Conservation (phyloP, 129 eudicot genomes). For the Flaveria robusta region DNA sequence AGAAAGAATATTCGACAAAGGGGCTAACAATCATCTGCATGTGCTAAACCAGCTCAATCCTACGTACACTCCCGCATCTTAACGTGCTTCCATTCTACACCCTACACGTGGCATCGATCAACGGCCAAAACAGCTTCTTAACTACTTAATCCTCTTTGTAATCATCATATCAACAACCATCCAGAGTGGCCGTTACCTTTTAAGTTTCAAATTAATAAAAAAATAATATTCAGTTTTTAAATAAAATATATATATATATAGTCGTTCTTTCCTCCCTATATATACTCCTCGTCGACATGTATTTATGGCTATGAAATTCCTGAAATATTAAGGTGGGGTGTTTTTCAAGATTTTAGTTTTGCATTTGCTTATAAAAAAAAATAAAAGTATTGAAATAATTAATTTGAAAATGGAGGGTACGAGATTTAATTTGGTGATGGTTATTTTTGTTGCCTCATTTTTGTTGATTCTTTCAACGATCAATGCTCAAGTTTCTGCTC, state of each 20-base stretch:
- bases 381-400: background rate
- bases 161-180: slow-evolving; percentile 29
- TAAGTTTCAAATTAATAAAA: slow-evolving; percentile 1
- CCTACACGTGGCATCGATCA: slow-evolving; percentile 56
- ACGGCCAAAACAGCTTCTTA: slow-evolving; percentile 18
- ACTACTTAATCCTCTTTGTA: slow-evolving; percentile 6
- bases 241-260: background rate
- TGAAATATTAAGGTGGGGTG: background rate
- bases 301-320: slow-evolving; percentile 11
- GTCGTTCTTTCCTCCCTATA: slow-evolving; percentile 20
- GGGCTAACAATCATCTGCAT: slow-evolving; percentile 35
- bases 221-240: background rate
- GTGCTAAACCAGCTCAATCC: slow-evolving; percentile 43
- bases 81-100: slow-evolving; percentile 42
- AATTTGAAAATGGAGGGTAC: slow-evolving; percentile 47
- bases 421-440: slow-evolving; percentile 36
- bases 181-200: slow-evolving; percentile 55
- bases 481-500: slow-evolving; percentile 41
- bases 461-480: slow-evolving; percentile 46
- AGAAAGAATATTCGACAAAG: slow-evolving; percentile 36
- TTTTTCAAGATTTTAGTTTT: slow-evolving; percentile 16
- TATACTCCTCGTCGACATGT: slow-evolving; percentile 16
- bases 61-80: slow-evolving; percentile 9
- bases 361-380: background rate
- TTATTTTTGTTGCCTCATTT: slow-evolving; percentile 36